These are phyloP conservation scores for Dendrobium chrysotoxum DNA, from an alignment of 106 monocot species.

Conservation along the genomic window DNA sequence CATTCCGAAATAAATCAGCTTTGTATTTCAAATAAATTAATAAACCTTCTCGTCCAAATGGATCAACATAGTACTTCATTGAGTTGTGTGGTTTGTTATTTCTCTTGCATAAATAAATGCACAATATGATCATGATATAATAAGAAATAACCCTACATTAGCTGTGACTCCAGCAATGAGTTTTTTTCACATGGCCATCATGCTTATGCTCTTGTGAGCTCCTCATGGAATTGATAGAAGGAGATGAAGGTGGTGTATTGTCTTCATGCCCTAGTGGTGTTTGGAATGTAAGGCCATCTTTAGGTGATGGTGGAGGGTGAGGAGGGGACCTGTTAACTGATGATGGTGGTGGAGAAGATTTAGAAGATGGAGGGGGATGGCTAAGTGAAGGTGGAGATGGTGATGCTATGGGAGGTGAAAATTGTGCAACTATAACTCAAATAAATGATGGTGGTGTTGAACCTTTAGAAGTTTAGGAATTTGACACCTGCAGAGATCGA, in stretches of 20 bases:
- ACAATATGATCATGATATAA: constrained; percentile 21
- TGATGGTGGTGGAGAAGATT: constrained; percentile 11
- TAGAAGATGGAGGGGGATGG: not conserved
- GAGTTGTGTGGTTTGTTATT: constrained; percentile 29
- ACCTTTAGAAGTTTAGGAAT: no score
- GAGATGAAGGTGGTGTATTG: constrained; percentile 4
- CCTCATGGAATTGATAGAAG: not conserved
- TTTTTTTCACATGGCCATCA: constrained; percentile 7
- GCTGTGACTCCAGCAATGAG: constrained; percentile 28
- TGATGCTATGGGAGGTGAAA: no score
- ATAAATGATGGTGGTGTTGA: no score
- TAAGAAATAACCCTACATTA: constrained; percentile 33
- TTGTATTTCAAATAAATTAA: not conserved
- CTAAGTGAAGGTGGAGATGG: no score
- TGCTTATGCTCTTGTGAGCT: not conserved
- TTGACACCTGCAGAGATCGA: no score
- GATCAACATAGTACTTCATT: constrained; percentile 41
- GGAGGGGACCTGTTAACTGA: not conserved
- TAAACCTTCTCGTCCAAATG: constrained; percentile 33
- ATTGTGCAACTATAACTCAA: no score
- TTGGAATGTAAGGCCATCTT: not conserved
- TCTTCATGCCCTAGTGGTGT: not conserved
- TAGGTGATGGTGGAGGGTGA: constrained; percentile 10
- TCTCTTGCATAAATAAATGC: constrained; percentile 36
- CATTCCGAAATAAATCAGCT: not conserved